Base-by-base conservation (phyloP, 768 basidiomycete species). In the Mycena maculata region DNA sequence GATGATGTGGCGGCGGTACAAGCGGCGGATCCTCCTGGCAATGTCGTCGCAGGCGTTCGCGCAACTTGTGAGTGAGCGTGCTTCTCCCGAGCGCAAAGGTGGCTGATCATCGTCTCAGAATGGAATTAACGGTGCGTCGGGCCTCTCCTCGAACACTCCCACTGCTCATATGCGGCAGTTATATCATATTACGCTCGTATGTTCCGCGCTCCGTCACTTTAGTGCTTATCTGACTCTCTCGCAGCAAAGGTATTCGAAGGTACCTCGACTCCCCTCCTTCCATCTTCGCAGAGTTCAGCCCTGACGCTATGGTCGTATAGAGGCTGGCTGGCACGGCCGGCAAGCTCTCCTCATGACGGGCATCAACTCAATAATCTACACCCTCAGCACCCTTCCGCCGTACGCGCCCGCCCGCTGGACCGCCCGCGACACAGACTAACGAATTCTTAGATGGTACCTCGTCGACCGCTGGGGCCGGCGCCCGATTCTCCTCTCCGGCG, bases 41-140 rank as follows among this genome's bases (percentile, higher is more conserved):
- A 96, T 96, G 93, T 93, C 92, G 23, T 94, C 94, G 58, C 96
- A 97, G 77, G 92, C 93, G 48, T 97, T 98, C 79, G 96, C 96
- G 49, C 96, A 97, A 75, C 81, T 98, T 74, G 95, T 95, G 68
- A 15, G 36, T 61, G 57, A 42, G 58, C 42, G 20, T 36, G 15
- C 55, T 38, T 41, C 27, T 4, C 41, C 20, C 18, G 30, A 20
- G n/a, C n/a, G n/a, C n/a, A n/a, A 42, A 31, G 15, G 47, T 45
- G 27, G 13, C 28, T 49, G 28, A 49, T 30, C 44, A n/a, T 44
- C 68, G 44, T 25, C 11, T 38, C 55, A 96, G 94, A 96, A 97
- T 77, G 96, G 95, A 65, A 98, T 98, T 74, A 97, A 96, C 76
- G 93, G 93, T 92, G 77, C 56, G 83, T 38, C 31, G 10, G 61